A percentile compares a stretch with the other conserved stretches of the same genome.
phyloP scores from a whole-genome alignment of 495 filamentous ascomycete genomes.

The Pyrenopolyporus hunteri region DNA sequence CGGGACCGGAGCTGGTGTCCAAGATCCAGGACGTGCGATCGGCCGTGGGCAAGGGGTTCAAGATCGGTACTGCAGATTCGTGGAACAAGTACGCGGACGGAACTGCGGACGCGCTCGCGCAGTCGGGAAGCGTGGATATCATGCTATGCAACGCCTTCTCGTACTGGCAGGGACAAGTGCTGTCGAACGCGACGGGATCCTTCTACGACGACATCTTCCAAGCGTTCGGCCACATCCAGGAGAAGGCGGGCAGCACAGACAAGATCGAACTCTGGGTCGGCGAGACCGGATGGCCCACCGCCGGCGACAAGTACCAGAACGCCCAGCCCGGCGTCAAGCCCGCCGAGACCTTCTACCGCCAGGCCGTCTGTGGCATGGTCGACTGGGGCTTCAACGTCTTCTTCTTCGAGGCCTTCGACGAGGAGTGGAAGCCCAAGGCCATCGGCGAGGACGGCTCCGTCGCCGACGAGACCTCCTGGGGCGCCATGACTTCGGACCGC shows the following conservation, averaged over 20 bases:
- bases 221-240: conserved; percentile 72
- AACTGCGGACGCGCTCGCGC: conserved; percentile 70
- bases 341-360: conserved; percentile 67
- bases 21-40: conserved; percentile 68
- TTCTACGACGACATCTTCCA: conserved; percentile 79
- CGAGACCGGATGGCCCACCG: conserved; percentile 68
- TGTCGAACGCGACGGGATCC: conserved; percentile 66
- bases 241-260: conserved; percentile 59
- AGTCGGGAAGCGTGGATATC: conserved; percentile 63
- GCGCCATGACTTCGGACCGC: conserved; percentile 68
- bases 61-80: conserved; percentile 78
- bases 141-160: conserved; percentile 81
- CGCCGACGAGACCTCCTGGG: conserved; percentile 80
- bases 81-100: conserved; percentile 84
- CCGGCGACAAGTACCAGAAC: conserved; percentile 67
- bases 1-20: conserved; percentile 62
- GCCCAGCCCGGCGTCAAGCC: conserved; percentile 67
- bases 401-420: conserved; percentile 84
- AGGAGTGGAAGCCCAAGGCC: conserved; percentile 77
- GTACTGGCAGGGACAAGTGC: conserved; percentile 77
- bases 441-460: conserved; percentile 69
- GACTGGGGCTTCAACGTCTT: conserved; percentile 79
- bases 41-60: conserved; percentile 55
- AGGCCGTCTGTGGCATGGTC: conserved; percentile 73
- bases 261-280: conserved; percentile 74